Base-by-base conservation (phyloP, 805 yeast species). In the Tanozyma kutaoensis region DNA sequence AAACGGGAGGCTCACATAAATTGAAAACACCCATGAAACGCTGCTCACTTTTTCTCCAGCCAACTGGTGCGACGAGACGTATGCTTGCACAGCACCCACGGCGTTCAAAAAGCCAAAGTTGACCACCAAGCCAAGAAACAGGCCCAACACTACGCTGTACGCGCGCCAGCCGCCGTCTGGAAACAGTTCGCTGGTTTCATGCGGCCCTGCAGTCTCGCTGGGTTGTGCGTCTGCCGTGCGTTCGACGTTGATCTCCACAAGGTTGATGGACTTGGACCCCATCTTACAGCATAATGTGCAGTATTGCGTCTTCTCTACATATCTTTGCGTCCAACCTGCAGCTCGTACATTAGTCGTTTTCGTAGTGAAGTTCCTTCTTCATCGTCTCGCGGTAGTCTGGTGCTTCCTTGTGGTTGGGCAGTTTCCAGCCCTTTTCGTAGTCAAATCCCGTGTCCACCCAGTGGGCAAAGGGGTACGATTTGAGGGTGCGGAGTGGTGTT, bases 101-200 rank as follows among this genome's bases (percentile, higher is more conserved):
- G 74, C 48, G 39, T 75, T 75, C 32, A 69, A 46, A 20, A 70
- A 36, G 1, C 85, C 84, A 31, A 72, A 63, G 23, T 58, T 55
- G 2, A 69, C 66, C 2, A 63, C 50, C 20, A 69, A 52, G 0
- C 80, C 81, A 23, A 67, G 44, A 38, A 72, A 72, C 3, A 70
- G 55, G 2, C 81, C 84, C 15, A 71, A 44, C 0, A 71, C 65
- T 2, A 71, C 76, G 3, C 48, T 32, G 53, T 72, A 70, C 0
- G 81, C 80, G 32, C 45, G 39, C 21, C 46, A 27, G 0, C 82
- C 81, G 12, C 81, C 81, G 36, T 76, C 77, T 0, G 78, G 78
- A 28, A 40, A 50, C n/a, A n/a, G n/a, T n/a, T n/a, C n/a, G n/a
- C n/a, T n/a, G n/a, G n/a, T n/a, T n/a, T n/a, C n/a, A n/a, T n/a